A percentile compares a stretch with the other conserved stretches of the same genome.
These are phyloP conservation scores for Lyophyllum semitale DNA, from an alignment of 768 basidiomycete genomes.

Conservation along the genomic window DNA sequence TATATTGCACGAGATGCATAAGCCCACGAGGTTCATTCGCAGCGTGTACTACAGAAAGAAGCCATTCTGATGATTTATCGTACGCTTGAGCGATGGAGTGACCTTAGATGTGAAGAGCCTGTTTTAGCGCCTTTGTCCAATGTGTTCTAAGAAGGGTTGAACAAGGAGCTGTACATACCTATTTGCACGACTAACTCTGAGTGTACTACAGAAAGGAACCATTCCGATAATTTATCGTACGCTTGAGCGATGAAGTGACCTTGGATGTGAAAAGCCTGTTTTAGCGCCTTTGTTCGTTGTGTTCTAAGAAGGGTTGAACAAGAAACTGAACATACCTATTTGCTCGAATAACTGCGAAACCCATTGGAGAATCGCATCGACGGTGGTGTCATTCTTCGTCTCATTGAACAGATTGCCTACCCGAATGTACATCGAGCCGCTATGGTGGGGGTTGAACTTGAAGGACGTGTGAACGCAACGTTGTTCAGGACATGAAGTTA, in stretches of 20 bases:
- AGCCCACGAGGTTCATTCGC: constrained; percentile 10
- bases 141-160: not conserved
- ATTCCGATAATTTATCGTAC: not conserved
- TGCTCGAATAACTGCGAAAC: not conserved
- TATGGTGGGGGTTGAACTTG: not conserved
- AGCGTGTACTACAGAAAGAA: not conserved
- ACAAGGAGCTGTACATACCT: not conserved
- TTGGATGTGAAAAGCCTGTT: not conserved
- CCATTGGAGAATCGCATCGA: constrained; percentile 1
- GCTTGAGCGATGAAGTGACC: not conserved
- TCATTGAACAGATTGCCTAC: not conserved
- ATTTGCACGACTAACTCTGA: not conserved
- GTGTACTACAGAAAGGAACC: not conserved
- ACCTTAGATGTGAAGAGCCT: not conserved
- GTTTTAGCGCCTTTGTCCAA: not conserved
- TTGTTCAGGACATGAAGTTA: no score
- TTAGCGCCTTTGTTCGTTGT: not conserved
- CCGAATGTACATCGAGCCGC: not conserved
- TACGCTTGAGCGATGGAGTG: not conserved
- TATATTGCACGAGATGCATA: not conserved
- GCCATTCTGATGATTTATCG: not conserved
- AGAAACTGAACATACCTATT: not conserved
- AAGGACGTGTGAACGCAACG: not conserved
- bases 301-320: not conserved
- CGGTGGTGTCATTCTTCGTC: not conserved